Evolutionary conservation across 768 basidiomycete genomes (phyloP).

Genomic region (Pisolithus sp.): DNA sequence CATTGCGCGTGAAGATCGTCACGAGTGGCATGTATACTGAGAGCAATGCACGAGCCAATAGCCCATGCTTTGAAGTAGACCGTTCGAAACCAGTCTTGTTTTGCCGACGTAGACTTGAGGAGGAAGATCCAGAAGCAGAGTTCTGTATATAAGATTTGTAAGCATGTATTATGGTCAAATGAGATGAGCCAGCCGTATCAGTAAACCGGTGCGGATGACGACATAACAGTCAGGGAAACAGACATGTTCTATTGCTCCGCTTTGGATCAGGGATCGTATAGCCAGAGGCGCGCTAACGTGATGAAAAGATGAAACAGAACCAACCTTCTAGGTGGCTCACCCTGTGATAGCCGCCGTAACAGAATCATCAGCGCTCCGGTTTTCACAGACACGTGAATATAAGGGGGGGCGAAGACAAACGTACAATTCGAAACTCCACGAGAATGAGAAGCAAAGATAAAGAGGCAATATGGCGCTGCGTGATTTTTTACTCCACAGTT

Average conservation of each 20-base stretch:
- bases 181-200: no score
- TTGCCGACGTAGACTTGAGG: conserved; percentile 52
- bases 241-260: no score
- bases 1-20: conserved; percentile 52
- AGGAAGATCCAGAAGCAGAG: conserved; percentile 87
- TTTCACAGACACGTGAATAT: background rate
- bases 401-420: conserved; percentile 12
- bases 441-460: conserved; percentile 54
- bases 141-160: conserved; percentile 36
- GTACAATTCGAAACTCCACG: conserved; percentile 74
- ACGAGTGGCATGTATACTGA: conserved; percentile 67
- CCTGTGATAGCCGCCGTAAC: conserved; percentile 31
- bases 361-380: background rate
- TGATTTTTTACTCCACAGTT: conserved; percentile 45
- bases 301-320: background rate
- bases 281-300: background rate
- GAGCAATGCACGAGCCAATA: conserved; percentile 51
- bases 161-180: no score
- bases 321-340: conserved; percentile 76
- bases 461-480: conserved; percentile 57
- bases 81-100: conserved; percentile 74
- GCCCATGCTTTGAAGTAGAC: conserved; percentile 72
- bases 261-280: background rate
- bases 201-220: background rate
- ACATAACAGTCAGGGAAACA: background rate